Evolutionary conservation across 352 stramenopile genomes (phyloP), one percentile per base, ranked within the genome.

Genomic region (Pythium coloratum): DNA sequence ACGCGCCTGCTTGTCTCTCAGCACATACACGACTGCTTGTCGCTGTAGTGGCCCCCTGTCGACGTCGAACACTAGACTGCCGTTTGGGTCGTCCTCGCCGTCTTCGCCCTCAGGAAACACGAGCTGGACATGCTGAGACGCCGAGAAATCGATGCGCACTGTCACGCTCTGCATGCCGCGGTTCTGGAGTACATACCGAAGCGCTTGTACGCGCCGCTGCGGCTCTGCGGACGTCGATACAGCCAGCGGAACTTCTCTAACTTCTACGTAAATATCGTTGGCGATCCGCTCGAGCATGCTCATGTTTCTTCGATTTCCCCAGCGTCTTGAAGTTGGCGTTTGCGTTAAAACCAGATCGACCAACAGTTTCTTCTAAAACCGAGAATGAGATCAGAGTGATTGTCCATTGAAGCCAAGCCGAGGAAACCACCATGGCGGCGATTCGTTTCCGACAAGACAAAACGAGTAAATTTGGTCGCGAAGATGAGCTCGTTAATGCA

Each of bases 401-500:
- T 42, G 60, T 60, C 28, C 3, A 42, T 60, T 60, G 61, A 67
- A 60, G 61, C 16, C 10, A 54, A 58, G 53, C 32, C 6, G 26
- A 40, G 44, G 40, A 55, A 55, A 55, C 24, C 10, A 51, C 44
- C n/a, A 12, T 42, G 18, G 42, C 18, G 18, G 20, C 44, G 8
- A 30, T 30, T 51, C 42, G 13, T 46, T 28, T 34, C 44, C 18
- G 54, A 13, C 24, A 49, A 16, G 36, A 46, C 20, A 24, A 50
- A 5, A 60, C 12, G 38, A 16, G 8, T 18, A n/a, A 10, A 18
- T 13, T 51, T 50, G 46, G 38, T 18, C 6, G 33, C 55, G 53
- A 66, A n/a, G 20, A 94, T 94, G 86, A 91, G 81, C 70, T 89
- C 84, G 56, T 75, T 94, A 34, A 84, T 92, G 78, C 82, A 92